Conservation (phyloP, 768 basidiomycete genomes). For the Pleurotus djamor region DNA sequence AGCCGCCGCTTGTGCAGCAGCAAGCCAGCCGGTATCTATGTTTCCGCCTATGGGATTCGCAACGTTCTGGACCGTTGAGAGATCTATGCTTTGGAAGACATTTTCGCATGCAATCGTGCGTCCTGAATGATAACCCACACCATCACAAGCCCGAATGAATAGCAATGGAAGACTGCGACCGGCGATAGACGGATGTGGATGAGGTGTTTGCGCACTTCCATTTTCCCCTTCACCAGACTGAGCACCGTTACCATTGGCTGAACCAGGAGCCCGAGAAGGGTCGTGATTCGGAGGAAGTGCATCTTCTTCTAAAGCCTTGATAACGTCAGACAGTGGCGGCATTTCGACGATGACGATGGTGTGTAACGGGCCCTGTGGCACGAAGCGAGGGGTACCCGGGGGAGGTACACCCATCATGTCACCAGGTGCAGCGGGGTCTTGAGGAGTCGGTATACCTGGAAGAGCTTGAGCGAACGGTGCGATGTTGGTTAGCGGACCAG, state of each 20-base stretch:
- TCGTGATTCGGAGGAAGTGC: constrained; percentile 42
- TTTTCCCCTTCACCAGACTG: constrained; percentile 21
- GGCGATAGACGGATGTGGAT: constrained; percentile 49
- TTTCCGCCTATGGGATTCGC: constrained; percentile 42
- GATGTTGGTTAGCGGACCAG: constrained; percentile 65
- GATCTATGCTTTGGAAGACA: constrained; percentile 68
- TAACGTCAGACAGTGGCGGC: constrained; percentile 72
- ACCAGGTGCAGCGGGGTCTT: constrained; percentile 25
- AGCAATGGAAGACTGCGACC: constrained; percentile 75
- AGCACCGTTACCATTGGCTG: constrained; percentile 21
- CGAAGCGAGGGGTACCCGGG: constrained; percentile 43
- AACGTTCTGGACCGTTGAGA: constrained; percentile 47
- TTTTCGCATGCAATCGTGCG: constrained; percentile 83
- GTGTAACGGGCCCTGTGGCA: constrained; percentile 56
- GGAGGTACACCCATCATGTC: constrained; percentile 15
- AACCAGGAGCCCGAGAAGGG: constrained; percentile 28
- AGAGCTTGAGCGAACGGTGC: constrained; percentile 55
- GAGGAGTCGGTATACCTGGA: constrained; percentile 26
- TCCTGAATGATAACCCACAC: constrained; percentile 89
- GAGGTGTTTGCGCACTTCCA: constrained; percentile 16
- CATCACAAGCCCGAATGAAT: constrained; percentile 79
- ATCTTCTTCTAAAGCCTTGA: constrained; percentile 79
- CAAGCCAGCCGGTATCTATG: constrained; percentile 68
- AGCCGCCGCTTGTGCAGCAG: constrained; percentile 69
- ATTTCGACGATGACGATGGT: constrained; percentile 85